Conservation (phyloP, 495 filamentous ascomycete genomes). For the Oleoguttula mirabilis region DNA sequence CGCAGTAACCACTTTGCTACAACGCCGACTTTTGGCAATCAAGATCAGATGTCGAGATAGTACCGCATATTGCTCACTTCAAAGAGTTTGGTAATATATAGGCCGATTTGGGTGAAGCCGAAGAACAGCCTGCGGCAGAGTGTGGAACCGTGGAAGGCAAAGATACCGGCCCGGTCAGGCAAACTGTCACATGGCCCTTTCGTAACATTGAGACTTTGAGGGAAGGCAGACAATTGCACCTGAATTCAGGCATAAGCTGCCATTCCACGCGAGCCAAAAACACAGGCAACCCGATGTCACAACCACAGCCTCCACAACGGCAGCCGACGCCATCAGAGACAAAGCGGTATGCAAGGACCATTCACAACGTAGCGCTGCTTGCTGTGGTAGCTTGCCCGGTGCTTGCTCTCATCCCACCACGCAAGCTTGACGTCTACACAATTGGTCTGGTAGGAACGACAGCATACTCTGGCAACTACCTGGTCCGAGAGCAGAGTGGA, state of each 20-base stretch:
- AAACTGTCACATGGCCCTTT: too few species aligned
- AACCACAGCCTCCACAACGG: constrained; percentile 14
- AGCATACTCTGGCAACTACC: constrained; percentile 38
- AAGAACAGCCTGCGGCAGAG: not conserved
- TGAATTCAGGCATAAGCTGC: too few species aligned
- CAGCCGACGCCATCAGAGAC: constrained; percentile 20
- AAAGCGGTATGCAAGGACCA: constrained; percentile 36
- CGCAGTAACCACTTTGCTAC: constrained; percentile 16
- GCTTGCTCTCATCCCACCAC: constrained; percentile 63
- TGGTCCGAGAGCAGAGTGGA: constrained; percentile 50
- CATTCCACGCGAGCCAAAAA: too few species aligned
- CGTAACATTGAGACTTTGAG: too few species aligned
- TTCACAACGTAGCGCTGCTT: constrained; percentile 48
- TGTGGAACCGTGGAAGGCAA: not conserved
- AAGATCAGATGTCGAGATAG: too few species aligned
- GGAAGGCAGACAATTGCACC: too few species aligned
- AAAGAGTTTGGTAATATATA: not conserved
- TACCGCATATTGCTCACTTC: too few species aligned
- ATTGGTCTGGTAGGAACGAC: constrained; percentile 43
- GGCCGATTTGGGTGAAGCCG: too few species aligned
- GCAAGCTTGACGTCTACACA: constrained; percentile 60
- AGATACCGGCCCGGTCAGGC: not conserved
- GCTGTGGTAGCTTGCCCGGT: constrained; percentile 58
- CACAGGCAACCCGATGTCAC: too few species aligned
- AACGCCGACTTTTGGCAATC: constrained; percentile 2